Conservation (phyloP, 2,329 filamentous ascomycete genomes). For the Botryotinia globosa region DNA sequence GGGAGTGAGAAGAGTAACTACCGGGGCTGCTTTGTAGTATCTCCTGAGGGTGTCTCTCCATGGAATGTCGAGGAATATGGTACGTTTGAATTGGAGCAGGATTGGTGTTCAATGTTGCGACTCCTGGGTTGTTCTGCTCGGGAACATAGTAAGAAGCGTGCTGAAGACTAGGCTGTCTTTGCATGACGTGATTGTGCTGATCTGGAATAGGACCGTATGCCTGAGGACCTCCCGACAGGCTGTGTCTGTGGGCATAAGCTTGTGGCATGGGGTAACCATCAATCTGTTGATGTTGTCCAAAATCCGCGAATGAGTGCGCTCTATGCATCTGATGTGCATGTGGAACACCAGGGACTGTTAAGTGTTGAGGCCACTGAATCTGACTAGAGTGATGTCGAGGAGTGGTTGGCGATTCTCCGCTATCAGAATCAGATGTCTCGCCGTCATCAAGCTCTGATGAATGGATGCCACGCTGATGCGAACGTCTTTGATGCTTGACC, state of each 20-base stretch:
- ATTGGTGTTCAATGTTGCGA: constrained; percentile 59
- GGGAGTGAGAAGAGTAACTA: constrained; percentile 55
- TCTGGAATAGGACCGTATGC: constrained; percentile 46
- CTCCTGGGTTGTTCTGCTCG: constrained; percentile 59
- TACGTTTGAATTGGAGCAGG: constrained; percentile 48
- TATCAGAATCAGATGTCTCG: constrained; percentile 40
- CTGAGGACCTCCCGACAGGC: constrained; percentile 45
- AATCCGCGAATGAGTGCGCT: constrained; percentile 54
- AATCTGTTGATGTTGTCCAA: constrained; percentile 46
- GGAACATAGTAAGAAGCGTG: constrained; percentile 50
- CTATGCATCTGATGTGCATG: constrained; percentile 43
- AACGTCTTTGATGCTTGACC: constrained; percentile 64
- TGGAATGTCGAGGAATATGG: constrained; percentile 43
- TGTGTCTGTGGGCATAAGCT: constrained; percentile 48
- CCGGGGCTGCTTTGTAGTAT: constrained; percentile 58
- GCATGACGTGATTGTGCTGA: constrained; percentile 43
- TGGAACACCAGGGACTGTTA: constrained; percentile 41
- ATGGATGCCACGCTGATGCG: constrained; percentile 57
- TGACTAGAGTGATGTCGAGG: constrained; percentile 48
- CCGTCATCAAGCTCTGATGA: constrained; percentile 48
- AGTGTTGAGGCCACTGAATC: constrained; percentile 51
- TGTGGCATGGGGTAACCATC: constrained; percentile 36
- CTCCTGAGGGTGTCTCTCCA: constrained; percentile 44
- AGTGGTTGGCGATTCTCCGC: constrained; percentile 57
- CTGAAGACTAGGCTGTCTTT: constrained; percentile 36